Evolutionary conservation across 257 asterid species (phyloP).

Genomic region (Vinca minor): DNA sequence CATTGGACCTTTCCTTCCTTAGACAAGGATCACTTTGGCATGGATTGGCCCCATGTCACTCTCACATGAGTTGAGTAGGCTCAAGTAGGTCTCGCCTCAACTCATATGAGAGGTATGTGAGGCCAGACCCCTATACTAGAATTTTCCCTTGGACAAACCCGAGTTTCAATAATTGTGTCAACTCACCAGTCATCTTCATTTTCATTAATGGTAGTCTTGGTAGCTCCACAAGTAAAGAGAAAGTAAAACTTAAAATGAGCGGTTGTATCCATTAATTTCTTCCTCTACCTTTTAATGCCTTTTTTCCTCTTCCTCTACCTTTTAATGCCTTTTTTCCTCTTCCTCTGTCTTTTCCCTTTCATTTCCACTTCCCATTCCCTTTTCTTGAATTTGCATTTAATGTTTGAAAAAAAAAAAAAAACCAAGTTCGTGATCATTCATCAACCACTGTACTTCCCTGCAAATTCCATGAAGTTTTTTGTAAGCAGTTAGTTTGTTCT

Average conservation of each 20-base stretch:
- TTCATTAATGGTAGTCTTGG: conserved; percentile 16
- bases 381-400: background rate
- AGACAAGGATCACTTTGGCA: too few relatives aligned
- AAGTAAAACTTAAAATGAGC: conserved; percentile 11
- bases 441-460: background rate
- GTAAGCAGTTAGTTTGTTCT: background rate
- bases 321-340: background rate
- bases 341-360: background rate
- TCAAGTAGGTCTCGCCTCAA: too few relatives aligned
- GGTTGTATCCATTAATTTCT: conserved; percentile 19
- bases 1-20: too few relatives aligned
- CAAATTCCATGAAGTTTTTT: background rate
- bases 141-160: background rate
- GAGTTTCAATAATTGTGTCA: background rate
- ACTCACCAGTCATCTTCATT: background rate
- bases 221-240: background rate
- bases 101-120: too few relatives aligned
- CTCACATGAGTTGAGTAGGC: too few relatives aligned
- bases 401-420: too few relatives aligned
- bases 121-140: too few relatives aligned
- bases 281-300: background rate
- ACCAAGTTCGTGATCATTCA: conserved; percentile 6
- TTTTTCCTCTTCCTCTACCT: background rate
- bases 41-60: too few relatives aligned
- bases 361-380: background rate